Evolutionary conservation across 106 monocot genomes (phyloP).

Genomic region (Amphibolis antarctica): DNA sequence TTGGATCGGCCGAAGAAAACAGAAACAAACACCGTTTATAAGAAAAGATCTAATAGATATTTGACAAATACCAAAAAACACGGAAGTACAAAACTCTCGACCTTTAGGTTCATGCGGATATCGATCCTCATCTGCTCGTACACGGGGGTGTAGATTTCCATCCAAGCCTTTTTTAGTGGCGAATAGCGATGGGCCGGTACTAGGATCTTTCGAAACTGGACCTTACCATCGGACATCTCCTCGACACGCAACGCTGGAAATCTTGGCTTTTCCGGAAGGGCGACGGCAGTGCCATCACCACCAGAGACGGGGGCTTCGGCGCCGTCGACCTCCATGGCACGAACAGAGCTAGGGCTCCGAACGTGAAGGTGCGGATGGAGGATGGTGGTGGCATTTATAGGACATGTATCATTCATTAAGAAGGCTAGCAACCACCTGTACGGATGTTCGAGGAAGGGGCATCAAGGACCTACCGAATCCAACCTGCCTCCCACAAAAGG

Average conservation of each 20-base stretch:
- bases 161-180: conserved; percentile 64
- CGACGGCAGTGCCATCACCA: neutral
- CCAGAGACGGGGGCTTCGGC: neutral
- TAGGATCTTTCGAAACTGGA: conserved; percentile 62
- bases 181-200: conserved; percentile 65
- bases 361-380: neutral
- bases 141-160: conserved; percentile 82
- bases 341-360: neutral
- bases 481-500: no score
- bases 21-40: neutral
- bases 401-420: no score
- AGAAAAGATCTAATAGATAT: neutral
- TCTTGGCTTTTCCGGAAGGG: conserved; percentile 18
- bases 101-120: conserved; percentile 96
- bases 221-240: conserved; percentile 58
- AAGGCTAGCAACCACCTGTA: no score
- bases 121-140: conserved; percentile 92
- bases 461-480: no score
- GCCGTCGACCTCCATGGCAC: conserved; percentile 19
- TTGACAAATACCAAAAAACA: neutral
- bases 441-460: no score
- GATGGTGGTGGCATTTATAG: no score
- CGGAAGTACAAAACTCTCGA: neutral
- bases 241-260: conserved; percentile 60
- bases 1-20: conserved; percentile 16